Evolutionary conservation across 345 rosid genomes (phyloP).

Genomic region (Eucalyptus pauciflora): DNA sequence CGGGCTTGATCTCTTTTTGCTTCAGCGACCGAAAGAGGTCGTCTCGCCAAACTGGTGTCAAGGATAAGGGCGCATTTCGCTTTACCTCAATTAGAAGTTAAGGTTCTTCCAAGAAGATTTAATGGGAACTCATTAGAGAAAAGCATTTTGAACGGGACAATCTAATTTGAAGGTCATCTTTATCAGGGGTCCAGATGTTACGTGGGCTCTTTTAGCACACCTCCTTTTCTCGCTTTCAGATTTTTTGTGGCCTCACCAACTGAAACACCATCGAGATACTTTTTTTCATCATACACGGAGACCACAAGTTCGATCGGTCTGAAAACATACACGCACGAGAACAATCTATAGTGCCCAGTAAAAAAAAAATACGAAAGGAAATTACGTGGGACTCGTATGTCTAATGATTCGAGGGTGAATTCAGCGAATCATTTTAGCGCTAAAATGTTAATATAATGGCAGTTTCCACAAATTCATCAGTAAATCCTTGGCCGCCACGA

Average conservation of each 20-base stretch:
- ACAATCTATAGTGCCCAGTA: neutral
- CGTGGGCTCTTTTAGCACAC: neutral
- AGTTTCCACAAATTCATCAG: neutral
- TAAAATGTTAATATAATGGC: neutral
- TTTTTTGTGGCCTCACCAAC: neutral
- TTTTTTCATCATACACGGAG: neutral
- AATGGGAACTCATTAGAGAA: neutral
- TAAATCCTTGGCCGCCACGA: neutral
- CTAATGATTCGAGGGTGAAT: neutral
- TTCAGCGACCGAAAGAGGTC: neutral
- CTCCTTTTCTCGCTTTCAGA: neutral
- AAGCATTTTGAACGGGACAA: neutral
- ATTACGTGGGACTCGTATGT: rapidly evolving
- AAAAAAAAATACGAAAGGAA: neutral
- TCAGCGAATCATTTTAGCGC: neutral
- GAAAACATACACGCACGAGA: neutral
- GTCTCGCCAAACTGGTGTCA: neutral
- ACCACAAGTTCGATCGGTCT: neutral
- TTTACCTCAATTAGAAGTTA: neutral
- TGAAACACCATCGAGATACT: neutral
- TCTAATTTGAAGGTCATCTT: neutral
- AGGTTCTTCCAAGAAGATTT: neutral
- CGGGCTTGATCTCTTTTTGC: neutral
- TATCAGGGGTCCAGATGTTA: neutral
- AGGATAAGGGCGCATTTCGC: neutral